phyloP scores from a whole-genome alignment of 768 basidiomycete genomes.

The Agrocybe chaxingu region DNA sequence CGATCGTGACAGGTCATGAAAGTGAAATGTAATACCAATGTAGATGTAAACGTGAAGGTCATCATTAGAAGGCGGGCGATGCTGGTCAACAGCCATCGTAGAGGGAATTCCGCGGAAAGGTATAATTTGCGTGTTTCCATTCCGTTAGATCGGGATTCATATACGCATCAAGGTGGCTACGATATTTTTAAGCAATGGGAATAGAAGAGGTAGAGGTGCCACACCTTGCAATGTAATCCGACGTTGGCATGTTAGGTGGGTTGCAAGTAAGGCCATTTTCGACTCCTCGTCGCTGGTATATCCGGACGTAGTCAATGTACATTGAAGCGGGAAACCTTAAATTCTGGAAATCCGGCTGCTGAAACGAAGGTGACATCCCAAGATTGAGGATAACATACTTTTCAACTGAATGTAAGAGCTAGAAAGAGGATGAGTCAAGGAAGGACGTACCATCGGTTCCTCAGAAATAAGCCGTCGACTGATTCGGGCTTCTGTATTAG shows the following conservation, averaged over 20 bases:
- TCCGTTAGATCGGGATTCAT: constrained; percentile 84
- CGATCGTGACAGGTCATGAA: constrained; percentile 4
- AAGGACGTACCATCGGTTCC: constrained; percentile 82
- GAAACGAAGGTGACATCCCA: constrained; percentile 78
- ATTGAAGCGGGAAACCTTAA: constrained; percentile 77
- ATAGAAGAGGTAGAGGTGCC: constrained; percentile 11
- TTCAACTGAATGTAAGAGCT: constrained; percentile 3
- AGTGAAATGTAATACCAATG: not conserved
- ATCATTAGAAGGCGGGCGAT: not conserved
- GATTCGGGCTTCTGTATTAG: constrained; percentile 58
- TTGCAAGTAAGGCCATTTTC: constrained; percentile 73
- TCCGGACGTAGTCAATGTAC: constrained; percentile 87
- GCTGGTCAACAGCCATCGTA: constrained; percentile 38
- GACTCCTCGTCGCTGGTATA: constrained; percentile 79
- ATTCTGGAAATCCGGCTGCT: constrained; percentile 65
- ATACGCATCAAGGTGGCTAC: constrained; percentile 54
- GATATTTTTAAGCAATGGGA: not conserved
- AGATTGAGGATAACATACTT: constrained; percentile 86
- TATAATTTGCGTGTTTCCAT: constrained; percentile 75
- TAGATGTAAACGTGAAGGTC: not conserved
- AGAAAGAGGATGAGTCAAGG: not conserved
- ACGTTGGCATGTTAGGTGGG: constrained; percentile 75
- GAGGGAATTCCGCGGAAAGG: constrained; percentile 66
- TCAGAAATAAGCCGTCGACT: constrained; percentile 74
- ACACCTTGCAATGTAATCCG: constrained; percentile 73